Conservation (phyloP, 2,329 filamentous ascomycete species). For the Pseudogymnoascus verrucosus region DNA sequence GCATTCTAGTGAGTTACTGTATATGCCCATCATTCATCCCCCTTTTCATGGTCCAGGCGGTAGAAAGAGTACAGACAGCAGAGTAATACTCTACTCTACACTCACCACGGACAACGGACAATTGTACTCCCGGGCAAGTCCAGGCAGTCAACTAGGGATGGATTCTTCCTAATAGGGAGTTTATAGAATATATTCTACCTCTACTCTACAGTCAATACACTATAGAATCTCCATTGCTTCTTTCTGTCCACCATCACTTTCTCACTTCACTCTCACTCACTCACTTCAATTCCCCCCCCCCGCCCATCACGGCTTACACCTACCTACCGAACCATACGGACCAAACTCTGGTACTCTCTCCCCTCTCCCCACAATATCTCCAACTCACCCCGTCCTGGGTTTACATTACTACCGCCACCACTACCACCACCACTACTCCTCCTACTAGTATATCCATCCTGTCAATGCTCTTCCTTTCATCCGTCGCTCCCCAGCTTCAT, state of each 20-base stretch:
- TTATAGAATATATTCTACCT: neutral
- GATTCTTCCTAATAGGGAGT: too few relatives aligned
- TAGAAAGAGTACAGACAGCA: neutral
- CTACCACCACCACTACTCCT: too few relatives aligned
- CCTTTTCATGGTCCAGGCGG: neutral
- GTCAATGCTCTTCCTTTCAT: neutral
- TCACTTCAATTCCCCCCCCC: neutral
- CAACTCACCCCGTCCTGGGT: neutral
- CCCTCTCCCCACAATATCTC: neutral
- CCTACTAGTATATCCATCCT: too few relatives aligned
- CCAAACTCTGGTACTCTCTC: neutral
- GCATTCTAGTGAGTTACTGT: neutral
- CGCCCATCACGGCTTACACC: neutral
- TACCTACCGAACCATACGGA: neutral
- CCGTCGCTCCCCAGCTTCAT: neutral
- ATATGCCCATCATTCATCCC: neutral
- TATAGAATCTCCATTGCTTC: neutral
- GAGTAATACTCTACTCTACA: too few relatives aligned
- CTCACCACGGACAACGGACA: neutral
- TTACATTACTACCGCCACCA: too few relatives aligned
- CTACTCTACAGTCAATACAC: neutral
- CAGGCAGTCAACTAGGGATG: neutral
- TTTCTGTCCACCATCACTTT: neutral
- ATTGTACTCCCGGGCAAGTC: neutral
- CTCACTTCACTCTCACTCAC: neutral